Percentiles rank a stretch among this genome's conserved stretches.
phyloP scores from a whole-genome alignment of 805 yeast species.

The Candida oleophila region DNA sequence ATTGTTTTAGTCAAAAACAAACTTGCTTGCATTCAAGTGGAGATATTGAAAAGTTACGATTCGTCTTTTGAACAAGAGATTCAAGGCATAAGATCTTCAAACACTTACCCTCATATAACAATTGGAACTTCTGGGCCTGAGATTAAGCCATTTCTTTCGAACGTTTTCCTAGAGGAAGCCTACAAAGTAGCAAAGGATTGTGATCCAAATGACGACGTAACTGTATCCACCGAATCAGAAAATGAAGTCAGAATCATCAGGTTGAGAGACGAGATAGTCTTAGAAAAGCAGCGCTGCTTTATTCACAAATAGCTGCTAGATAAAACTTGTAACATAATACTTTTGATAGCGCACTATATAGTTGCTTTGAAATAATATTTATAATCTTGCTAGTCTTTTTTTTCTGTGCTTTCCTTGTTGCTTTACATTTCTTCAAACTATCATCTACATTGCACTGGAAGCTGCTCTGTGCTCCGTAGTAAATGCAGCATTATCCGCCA shows the following conservation, averaged over 20 bases:
- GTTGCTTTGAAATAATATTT: too few species aligned
- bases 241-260: slow-evolving; percentile 10
- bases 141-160: slow-evolving; percentile 54
- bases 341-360: too few species aligned
- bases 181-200: slow-evolving; percentile 1
- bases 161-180: slow-evolving; percentile 18
- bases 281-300: slow-evolving; percentile 13
- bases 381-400: too few species aligned
- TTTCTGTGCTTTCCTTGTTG: too few species aligned
- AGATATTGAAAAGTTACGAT: slow-evolving; percentile 16
- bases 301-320: slow-evolving; percentile 6
- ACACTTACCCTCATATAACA: slow-evolving; percentile 61
- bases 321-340: too few species aligned
- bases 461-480: too few species aligned
- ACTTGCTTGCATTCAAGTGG: slow-evolving; percentile 56
- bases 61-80: background rate
- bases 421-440: too few species aligned
- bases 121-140: slow-evolving; percentile 54
- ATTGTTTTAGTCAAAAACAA: slow-evolving; percentile 48
- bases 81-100: slow-evolving; percentile 4
- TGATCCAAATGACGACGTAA: slow-evolving; percentile 3
- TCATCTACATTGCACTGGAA: too few species aligned
- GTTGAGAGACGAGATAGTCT: slow-evolving; percentile 4
- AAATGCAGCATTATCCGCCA: too few species aligned
- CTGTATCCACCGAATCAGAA: slow-evolving; percentile 1